phyloP scores from a whole-genome alignment of 2,329 filamentous ascomycete species.

The Xylaria sp. region DNA sequence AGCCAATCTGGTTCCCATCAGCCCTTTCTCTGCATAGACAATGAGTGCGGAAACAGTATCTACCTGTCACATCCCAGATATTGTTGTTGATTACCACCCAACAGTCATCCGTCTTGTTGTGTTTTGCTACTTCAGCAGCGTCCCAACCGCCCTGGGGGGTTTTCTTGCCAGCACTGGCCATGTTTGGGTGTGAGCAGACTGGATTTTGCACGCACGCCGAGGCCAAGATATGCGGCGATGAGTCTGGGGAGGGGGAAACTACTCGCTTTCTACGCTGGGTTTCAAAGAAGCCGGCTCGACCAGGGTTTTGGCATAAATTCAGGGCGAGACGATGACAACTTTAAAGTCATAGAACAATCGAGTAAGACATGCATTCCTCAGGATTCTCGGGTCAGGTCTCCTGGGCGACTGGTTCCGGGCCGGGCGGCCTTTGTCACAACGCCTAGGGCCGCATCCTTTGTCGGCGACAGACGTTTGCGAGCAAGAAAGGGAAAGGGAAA shows the following conservation, averaged over 20 bases:
- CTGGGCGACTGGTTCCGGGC: conserved; percentile 21
- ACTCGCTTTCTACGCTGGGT: neutral
- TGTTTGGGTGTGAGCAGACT: too few species aligned
- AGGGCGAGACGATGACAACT: neutral
- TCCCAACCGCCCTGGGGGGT: too few species aligned
- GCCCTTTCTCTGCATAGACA: neutral
- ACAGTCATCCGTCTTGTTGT: conserved; percentile 55
- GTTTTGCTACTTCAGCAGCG: conserved; percentile 36
- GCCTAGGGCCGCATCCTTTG: conserved; percentile 11
- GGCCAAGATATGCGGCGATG: too few species aligned
- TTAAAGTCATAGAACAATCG: conserved; percentile 12
- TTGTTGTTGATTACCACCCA: conserved; percentile 74
- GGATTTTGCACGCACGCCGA: too few species aligned
- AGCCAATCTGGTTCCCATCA: conserved; percentile 57
- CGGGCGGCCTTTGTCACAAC: conserved; percentile 13
- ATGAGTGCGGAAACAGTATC: neutral
- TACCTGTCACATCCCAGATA: conserved; percentile 68
- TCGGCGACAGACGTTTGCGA: conserved; percentile 18
- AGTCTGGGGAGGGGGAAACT: too few species aligned
- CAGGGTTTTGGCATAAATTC: neutral
- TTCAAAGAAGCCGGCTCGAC: neutral
- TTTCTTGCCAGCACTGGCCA: too few species aligned
- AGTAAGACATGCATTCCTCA: conserved; percentile 13
- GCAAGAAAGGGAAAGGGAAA: neutral
- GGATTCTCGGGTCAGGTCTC: neutral